Evolutionary conservation across 345 rosid species (phyloP).

Genomic region (Laguncularia racemosa): DNA sequence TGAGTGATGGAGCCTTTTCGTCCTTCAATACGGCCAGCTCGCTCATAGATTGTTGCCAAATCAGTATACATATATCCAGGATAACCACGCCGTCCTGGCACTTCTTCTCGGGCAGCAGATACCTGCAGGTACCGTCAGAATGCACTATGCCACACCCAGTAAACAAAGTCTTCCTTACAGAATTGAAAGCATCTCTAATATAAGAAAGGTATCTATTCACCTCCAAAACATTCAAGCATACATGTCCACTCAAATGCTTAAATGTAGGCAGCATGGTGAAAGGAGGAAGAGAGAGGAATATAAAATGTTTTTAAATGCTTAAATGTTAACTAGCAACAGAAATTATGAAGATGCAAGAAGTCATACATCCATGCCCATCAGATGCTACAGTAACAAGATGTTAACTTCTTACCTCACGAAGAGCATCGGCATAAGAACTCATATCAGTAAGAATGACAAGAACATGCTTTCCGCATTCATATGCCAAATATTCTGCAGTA

Average conservation of each 20-base stretch:
- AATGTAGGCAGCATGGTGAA: no score
- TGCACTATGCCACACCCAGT: slow-evolving; percentile 4
- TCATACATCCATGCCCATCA: no score
- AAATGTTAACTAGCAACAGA: no score
- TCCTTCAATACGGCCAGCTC: slow-evolving; percentile 98
- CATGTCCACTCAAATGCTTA: no score
- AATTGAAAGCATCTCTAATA: neutral
- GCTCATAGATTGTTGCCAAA: slow-evolving; percentile 96
- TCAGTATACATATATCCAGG: slow-evolving; percentile 99
- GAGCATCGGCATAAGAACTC: slow-evolving; percentile 99
- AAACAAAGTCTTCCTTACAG: neutral
- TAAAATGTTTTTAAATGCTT: no score
- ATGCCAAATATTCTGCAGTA: slow-evolving; percentile 94
- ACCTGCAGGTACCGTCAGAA: slow-evolving; percentile 45
- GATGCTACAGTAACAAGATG: no score
- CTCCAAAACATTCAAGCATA: no score
- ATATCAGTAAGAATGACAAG: slow-evolving; percentile 93
- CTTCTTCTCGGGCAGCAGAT: slow-evolving; percentile 99
- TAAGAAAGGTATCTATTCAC: no score
- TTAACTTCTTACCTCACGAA: slow-evolving; percentile 67
- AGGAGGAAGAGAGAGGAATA: no score
- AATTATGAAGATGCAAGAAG: no score
- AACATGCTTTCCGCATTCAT: slow-evolving; percentile 97
- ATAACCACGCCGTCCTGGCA: slow-evolving; percentile 99
- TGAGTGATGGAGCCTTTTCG: slow-evolving; percentile 96